Conservation (phyloP, 306 rosid species). For the Astragalus glycyphyllos region DNA sequence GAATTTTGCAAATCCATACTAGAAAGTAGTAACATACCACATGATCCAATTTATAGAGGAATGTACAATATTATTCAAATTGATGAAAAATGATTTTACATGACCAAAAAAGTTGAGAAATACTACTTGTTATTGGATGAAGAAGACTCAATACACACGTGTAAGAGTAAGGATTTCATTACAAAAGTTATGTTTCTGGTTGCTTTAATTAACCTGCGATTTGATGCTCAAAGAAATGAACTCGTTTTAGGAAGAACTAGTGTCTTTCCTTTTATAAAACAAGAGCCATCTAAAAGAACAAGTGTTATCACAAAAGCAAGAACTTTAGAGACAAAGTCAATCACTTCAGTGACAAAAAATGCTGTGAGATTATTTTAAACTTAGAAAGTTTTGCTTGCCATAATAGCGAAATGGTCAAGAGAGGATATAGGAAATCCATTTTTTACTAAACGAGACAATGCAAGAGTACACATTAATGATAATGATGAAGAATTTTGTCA, state of each 20-base stretch:
- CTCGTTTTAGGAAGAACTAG: background rate
- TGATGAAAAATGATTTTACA: no score
- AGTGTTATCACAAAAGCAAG: background rate
- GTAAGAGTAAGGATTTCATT: no score
- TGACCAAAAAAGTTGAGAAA: no score
- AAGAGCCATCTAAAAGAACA: background rate
- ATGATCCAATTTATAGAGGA: no score
- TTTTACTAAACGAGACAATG: background rate
- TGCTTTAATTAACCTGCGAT: background rate
- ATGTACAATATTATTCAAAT: no score
- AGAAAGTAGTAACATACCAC: no score
- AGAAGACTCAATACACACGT: no score
- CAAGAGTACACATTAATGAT: no score
- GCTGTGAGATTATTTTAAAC: background rate
- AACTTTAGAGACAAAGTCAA: background rate
- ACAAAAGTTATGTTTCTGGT: no score
- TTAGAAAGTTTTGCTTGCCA: background rate
- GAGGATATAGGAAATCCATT: background rate
- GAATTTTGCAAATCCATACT: no score
- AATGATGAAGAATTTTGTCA: no score
- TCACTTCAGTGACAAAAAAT: conserved; percentile 6
- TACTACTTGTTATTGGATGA: no score
- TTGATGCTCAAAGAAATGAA: background rate
- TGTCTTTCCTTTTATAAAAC: background rate
- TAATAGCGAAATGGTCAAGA: conserved; percentile 6